Base-by-base conservation (phyloP, 1,284 basidiomycete species). In the Agroathelia rolfsii region DNA sequence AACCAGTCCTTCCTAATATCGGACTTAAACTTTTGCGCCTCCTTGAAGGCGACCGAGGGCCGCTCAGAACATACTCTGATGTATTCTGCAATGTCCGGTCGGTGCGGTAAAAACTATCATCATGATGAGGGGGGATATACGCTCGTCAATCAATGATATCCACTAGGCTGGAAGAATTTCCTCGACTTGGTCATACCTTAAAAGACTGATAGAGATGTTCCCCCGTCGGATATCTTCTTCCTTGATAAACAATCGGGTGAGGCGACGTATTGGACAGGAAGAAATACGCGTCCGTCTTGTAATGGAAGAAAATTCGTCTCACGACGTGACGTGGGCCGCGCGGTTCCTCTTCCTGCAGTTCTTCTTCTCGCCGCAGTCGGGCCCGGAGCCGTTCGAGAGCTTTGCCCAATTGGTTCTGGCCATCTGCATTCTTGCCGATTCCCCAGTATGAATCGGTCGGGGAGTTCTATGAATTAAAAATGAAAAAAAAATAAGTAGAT, bases 381-480 rank as follows among this genome's bases (percentile, higher is more conserved):
- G 53, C 52, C 40, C 77, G 58, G 42, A 81, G 50, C 40, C 73
- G 63, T 43, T 72, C 66, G 14, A 80, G 58, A 11, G 73, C 74
- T 47, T 76, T 78, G 16, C 78, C 78, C n/a, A 81, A 65, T 50
- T 81, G 75, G 41, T 81, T 81, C 25, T 69, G 64, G 14, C 77
- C 79, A 41, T 59, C 55, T 11, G 64, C 55, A 50, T 80, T 72
- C 24, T 59, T 53, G 11, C 77, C 78, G 36, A 70, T 52, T 15
- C 78, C 79, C 78, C 77, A 81, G 49, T 79, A 80, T 23, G 73
- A 61, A 47, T 80, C 76, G 44, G 70, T 71, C 39, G 72, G 69
- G 8, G 75, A 76, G 44, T 76, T 65, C 76, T 76, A 40, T 25
- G 38, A n/a, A n/a, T n/a, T n/a, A n/a, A n/a, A n/a, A n/a, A n/a